A percentile compares a stretch with the other conserved stretches of the same genome.
Conservation (phyloP, 345 rosid species). For the Hibiscus mutabilis region DNA sequence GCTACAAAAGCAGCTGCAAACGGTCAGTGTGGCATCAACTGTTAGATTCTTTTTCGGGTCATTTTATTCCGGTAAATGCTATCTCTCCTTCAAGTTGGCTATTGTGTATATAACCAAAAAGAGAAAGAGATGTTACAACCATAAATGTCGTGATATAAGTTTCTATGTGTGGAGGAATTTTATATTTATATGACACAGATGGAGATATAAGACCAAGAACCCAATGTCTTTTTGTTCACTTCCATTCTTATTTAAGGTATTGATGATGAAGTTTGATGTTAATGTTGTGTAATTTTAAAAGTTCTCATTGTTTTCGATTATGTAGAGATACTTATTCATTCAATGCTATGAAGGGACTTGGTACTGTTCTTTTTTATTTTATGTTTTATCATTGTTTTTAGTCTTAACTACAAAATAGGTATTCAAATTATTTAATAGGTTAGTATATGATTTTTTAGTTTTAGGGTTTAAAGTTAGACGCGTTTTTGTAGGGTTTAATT, state of each 20-base stretch:
- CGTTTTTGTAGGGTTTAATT: no score
- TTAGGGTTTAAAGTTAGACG: no score
- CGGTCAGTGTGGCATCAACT: constrained; percentile 71
- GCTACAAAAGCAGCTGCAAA: constrained; percentile 41
- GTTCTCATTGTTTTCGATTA: background rate
- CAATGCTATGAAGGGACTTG: background rate
- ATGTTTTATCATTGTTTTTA: background rate
- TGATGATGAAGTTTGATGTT: background rate
- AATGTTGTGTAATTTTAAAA: background rate
- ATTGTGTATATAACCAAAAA: constrained; percentile 22
- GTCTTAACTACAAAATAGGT: no score
- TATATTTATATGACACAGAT: background rate
- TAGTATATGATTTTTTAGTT: no score
- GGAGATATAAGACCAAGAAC: background rate
- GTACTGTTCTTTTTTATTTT: background rate
- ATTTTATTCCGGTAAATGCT: background rate
- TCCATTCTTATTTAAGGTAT: background rate
- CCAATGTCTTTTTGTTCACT: background rate
- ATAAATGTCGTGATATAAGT: background rate
- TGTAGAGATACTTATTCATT: background rate
- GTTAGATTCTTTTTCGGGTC: constrained; percentile 16
- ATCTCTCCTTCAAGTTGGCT: constrained; percentile 4
- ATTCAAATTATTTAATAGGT: no score
- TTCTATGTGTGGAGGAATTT: no score
- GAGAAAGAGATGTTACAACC: background rate